Percentiles rank a stretch among this genome's conserved stretches.
These are phyloP conservation scores for Westerdykella aurantiaca DNA, from an alignment of 2,329 filamentous ascomycete species.

Conservation along the genomic window DNA sequence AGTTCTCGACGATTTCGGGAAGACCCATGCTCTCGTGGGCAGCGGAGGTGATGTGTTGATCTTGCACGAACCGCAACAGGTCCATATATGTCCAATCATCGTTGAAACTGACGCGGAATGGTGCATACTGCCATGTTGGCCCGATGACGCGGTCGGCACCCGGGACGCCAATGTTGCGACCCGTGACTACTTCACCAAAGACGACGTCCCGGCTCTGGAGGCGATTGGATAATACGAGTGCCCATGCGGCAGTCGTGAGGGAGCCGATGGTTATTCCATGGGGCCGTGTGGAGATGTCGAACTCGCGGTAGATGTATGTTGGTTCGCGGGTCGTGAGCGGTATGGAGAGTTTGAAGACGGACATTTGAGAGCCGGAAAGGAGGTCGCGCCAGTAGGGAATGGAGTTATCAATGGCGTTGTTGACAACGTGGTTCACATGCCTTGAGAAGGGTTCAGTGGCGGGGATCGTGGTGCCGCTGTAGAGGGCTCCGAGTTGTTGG, in stretches of 20 bases:
- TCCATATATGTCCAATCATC: constrained; percentile 40
- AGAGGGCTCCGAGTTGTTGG: constrained; percentile 54
- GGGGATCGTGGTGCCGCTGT: constrained; percentile 32
- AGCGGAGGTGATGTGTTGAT: constrained; percentile 29
- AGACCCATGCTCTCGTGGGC: constrained; percentile 35
- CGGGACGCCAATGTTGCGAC: constrained; percentile 54
- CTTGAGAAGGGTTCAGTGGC: constrained; percentile 41
- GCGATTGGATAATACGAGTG: constrained; percentile 54
- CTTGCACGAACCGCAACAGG: constrained; percentile 32
- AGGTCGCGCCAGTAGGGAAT: constrained; percentile 58
- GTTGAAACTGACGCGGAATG: constrained; percentile 55
- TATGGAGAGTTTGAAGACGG: constrained; percentile 30
- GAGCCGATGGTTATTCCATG: constrained; percentile 58
- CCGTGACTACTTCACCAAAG: constrained; percentile 62
- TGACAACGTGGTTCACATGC: constrained; percentile 41
- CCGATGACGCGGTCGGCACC: constrained; percentile 55
- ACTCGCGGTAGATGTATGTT: constrained; percentile 28
- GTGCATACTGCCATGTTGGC: constrained; percentile 63
- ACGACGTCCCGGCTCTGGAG: constrained; percentile 52
- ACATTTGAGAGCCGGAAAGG: constrained; percentile 51
- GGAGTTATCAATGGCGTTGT: constrained; percentile 41
- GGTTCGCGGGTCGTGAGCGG: constrained; percentile 23
- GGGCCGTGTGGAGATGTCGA: constrained; percentile 39
- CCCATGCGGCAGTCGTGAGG: constrained; percentile 63
- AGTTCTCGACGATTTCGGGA: constrained; percentile 30